Conservation (phyloP, 2,329 filamentous ascomycete species). For the Talaromyces pinophilus region DNA sequence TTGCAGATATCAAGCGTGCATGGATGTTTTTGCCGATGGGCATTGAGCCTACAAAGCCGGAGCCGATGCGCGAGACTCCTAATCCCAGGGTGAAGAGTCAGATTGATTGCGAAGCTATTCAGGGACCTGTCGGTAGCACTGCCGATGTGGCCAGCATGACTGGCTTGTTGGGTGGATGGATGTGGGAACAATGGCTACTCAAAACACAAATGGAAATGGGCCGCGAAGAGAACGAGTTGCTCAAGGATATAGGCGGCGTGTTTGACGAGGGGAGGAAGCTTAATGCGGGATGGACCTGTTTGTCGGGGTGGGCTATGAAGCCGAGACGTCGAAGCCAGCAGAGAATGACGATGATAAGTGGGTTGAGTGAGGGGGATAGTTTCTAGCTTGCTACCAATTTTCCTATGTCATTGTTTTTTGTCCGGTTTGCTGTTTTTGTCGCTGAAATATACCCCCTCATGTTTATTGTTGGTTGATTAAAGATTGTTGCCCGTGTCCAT, state of each 20-base stretch:
- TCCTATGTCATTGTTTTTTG: not conserved
- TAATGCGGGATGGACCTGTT: constrained; percentile 60
- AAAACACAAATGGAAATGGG: constrained; percentile 85
- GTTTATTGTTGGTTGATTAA: not conserved
- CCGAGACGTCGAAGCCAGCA: constrained; percentile 31
- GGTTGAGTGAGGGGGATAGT: constrained; percentile 7
- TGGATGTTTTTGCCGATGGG: constrained; percentile 92
- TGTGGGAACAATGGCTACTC: constrained; percentile 95
- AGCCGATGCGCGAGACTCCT: constrained; percentile 47
- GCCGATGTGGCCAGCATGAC: constrained; percentile 72
- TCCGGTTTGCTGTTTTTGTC: not conserved
- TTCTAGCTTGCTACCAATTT: constrained; percentile 3
- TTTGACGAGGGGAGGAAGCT: constrained; percentile 62
- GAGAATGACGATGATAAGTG: constrained; percentile 9
- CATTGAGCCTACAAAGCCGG: constrained; percentile 47
- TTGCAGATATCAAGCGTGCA: constrained; percentile 75
- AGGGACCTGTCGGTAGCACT: constrained; percentile 63
- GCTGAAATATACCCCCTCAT: constrained; percentile 16
- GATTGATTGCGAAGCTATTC: constrained; percentile 60
- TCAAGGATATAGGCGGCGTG: constrained; percentile 59
- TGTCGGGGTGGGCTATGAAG: constrained; percentile 63
- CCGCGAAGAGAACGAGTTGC: constrained; percentile 56
- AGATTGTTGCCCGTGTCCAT: not conserved
- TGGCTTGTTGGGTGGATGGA: constrained; percentile 81
- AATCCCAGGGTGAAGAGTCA: constrained; percentile 40